A percentile compares a stretch with the other conserved stretches of the same genome.
Conservation (phyloP, 2,329 filamentous ascomycete genomes). For the Tothia fuscella region DNA sequence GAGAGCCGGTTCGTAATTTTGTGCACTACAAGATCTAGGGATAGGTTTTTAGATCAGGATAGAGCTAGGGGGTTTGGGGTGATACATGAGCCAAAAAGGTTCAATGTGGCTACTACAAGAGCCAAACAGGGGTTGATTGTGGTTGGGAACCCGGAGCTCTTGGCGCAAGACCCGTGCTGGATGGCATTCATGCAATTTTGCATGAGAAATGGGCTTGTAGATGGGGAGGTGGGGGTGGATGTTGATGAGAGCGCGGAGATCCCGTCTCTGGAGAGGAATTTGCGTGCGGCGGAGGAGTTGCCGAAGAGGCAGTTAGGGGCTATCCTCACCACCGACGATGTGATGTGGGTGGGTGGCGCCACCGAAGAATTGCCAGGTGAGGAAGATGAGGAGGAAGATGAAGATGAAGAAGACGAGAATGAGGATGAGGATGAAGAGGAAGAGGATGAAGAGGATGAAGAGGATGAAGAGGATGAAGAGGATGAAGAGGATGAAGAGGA, state of each 20-base stretch:
- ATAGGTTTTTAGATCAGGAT: conserved; percentile 23
- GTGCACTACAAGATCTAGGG: conserved; percentile 29
- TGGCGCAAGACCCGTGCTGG: conserved; percentile 28
- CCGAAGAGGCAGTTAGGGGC: not conserved
- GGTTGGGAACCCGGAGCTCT: conserved; percentile 28
- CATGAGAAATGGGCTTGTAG: conserved; percentile 24
- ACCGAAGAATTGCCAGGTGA: not conserved
- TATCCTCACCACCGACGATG: not conserved
- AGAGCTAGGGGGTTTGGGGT: conserved; percentile 23
- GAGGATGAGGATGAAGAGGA: not conserved
- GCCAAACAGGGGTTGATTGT: conserved; percentile 32
- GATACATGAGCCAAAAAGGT: conserved; percentile 26
- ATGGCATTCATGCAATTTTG: conserved; percentile 26
- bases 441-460: not conserved
- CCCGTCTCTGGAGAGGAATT: conserved; percentile 1
- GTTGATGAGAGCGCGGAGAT: not conserved
- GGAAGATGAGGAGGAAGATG: not conserved
- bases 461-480: not conserved
- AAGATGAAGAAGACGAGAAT: not conserved
- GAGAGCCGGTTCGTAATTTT: conserved; percentile 33
- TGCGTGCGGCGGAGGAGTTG: not conserved
- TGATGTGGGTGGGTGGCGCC: not conserved
- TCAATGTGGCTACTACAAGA: conserved; percentile 34
- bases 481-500: not conserved
- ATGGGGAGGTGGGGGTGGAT: conserved; percentile 12